Conservation (phyloP, 352 stramenopile genomes). For the Albugo laibachii region DNA sequence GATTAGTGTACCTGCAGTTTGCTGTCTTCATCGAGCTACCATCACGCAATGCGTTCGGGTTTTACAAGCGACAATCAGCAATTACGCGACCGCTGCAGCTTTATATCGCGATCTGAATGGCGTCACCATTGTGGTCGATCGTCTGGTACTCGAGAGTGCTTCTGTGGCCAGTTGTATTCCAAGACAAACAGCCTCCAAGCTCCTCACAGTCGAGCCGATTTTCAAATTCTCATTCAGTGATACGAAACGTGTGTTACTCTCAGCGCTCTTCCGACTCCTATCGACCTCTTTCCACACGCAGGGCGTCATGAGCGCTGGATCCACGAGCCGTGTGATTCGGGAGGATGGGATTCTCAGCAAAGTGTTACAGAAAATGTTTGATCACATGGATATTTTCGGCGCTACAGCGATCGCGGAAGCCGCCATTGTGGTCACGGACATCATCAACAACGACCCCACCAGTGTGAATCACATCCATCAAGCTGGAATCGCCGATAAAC, state of each 20-base stretch:
- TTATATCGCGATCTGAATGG: conserved; percentile 74
- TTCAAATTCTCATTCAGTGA: conserved; percentile 12
- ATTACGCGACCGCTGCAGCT: conserved; percentile 32
- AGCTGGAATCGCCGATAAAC: conserved; percentile 81
- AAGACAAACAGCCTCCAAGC: background rate
- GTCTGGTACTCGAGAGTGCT: conserved; percentile 31
- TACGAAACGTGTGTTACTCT: conserved; percentile 38
- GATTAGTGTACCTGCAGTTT: conserved; percentile 33
- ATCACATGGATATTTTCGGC: conserved; percentile 82
- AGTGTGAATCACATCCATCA: conserved; percentile 89
- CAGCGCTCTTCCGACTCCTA: conserved; percentile 50
- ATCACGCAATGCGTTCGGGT: conserved; percentile 68
- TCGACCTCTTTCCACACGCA: conserved; percentile 77
- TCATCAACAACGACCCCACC: conserved; percentile 94
- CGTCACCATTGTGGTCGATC: conserved; percentile 66
- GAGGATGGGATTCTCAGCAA: conserved; percentile 74
- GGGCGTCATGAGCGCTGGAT: conserved; percentile 71
- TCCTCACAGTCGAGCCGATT: background rate
- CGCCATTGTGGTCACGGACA: conserved; percentile 84
- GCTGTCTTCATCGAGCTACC: conserved; percentile 37
- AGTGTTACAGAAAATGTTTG: conserved; percentile 79
- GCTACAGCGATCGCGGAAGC: conserved; percentile 85
- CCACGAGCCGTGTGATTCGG: conserved; percentile 71
- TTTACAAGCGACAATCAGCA: conserved; percentile 65
- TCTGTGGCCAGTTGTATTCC: conserved; percentile 10